Evolutionary conservation across 1,284 basidiomycete genomes (phyloP), one percentile per base, ranked within the genome.

Genomic region (Microstroma glucosiphilum): DNA sequence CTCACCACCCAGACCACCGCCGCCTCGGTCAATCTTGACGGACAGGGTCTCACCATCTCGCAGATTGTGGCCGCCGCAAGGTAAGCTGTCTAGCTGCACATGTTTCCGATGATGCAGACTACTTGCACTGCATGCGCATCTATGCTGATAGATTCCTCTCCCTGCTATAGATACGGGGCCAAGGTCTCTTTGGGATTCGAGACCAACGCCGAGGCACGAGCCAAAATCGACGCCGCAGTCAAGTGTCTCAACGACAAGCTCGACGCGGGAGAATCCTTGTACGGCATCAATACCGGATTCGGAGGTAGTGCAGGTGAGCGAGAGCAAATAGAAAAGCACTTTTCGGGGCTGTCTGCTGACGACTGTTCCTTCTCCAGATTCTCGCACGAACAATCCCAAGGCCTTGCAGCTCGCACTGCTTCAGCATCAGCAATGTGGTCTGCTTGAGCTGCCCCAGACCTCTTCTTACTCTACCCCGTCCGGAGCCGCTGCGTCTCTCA

Each of bases 81-180:
- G 46, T 48, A 12, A 48, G 46, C 23, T 42, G 6, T 49, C 30
- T 19, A 41, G 49, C 37, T 37, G 59, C 46, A 48, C 17, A 48
- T 48, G 46, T 48, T 3, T 12, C 46, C 23, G 11, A 48, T 9
- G 30, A 37, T 37, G 30, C 30, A 37, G 30, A 37, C 30, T 3
- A 37, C 3, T 37, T 37, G 4, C 30, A 37, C 30, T 37, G 9
- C 30, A 3, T 37, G 30, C 4, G 9, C 9, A 37, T 48, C 4
- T 12, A 6, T 48, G 46, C 46, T 48, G 46, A 48, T 37, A 4
- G 46, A n/a, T 3, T 12, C 23, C 17, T 23, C 46, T 41, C 30
- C 40, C 75, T 92, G 92, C 13, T 96, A 96, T 86, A 93, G 92
- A 89, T 96, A 96, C 85, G 92, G 92, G 23, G 92, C 88, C 15